phyloP scores from a whole-genome alignment of 306 rosid genomes.

The Leucaena leucocephala region DNA sequence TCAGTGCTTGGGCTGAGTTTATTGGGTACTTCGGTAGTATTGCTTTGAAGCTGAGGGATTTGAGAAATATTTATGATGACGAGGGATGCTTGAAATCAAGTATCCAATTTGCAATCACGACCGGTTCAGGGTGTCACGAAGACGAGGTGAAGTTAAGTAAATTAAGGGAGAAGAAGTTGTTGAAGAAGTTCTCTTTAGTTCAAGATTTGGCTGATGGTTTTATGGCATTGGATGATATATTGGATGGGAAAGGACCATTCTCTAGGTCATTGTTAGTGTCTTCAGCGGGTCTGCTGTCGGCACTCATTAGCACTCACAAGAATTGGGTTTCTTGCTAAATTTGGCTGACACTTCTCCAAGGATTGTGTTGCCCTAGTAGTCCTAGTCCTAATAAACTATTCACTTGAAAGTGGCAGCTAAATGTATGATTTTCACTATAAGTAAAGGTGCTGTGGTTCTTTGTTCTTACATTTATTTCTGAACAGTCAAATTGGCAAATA shows the following conservation, averaged over 20 bases:
- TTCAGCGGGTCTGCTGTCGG: conserved; percentile 76
- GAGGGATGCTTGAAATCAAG: conserved; percentile 60
- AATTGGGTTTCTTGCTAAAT: conserved; percentile 81
- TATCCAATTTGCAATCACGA: not conserved
- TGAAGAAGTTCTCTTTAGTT: conserved; percentile 76
- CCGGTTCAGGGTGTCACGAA: conserved; percentile 32
- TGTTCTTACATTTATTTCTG: not conserved
- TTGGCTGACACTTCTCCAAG: not conserved
- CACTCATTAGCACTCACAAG: conserved; percentile 84
- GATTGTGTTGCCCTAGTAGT: not conserved
- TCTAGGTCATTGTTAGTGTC: conserved; percentile 62
- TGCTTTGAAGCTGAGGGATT: conserved; percentile 60
- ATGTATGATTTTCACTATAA: not conserved
- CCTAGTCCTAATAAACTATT: not conserved
- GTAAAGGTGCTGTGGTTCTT: conserved; percentile 2
- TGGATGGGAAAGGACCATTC: conserved; percentile 62
- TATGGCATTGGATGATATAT: conserved; percentile 76
- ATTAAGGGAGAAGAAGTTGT: conserved; percentile 58
- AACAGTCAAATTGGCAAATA: conserved; percentile 16
- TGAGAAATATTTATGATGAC: conserved; percentile 51
- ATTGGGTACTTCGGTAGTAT: conserved; percentile 13
- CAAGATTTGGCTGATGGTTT: conserved; percentile 88
- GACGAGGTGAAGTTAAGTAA: conserved; percentile 52
- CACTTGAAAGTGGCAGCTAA: not conserved
- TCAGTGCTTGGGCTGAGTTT: conserved; percentile 22